These are phyloP conservation scores for Mentha longifolia DNA, from an alignment of 257 asterid species.

Conservation along the genomic window DNA sequence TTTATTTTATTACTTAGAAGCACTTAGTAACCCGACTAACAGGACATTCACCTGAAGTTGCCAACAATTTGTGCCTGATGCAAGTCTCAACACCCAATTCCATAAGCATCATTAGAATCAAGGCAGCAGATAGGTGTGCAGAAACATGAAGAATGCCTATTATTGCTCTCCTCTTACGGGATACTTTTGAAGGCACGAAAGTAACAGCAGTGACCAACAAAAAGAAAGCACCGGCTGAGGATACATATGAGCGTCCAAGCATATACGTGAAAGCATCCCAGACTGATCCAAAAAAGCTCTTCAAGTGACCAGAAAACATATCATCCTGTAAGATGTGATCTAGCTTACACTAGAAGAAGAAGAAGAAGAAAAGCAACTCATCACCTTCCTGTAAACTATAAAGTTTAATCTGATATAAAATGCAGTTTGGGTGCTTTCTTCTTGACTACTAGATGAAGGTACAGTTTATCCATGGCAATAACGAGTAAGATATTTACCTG, in stretches of 20 bases:
- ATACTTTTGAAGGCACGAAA: slow-evolving; percentile 86
- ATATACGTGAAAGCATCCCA: slow-evolving; percentile 82
- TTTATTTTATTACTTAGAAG: background rate
- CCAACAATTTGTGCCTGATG: slow-evolving; percentile 82
- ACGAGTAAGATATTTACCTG: slow-evolving; percentile 56
- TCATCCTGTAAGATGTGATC: slow-evolving; percentile 85
- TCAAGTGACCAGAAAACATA: slow-evolving; percentile 79
- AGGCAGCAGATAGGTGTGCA: slow-evolving; percentile 92
- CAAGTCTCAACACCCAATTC: slow-evolving; percentile 97
- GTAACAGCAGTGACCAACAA: slow-evolving; percentile 67
- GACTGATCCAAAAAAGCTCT: slow-evolving; percentile 81
- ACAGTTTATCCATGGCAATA: too few species aligned
- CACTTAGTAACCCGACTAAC: slow-evolving; percentile 14
- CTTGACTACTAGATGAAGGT: slow-evolving; percentile 14
- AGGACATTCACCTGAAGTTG: slow-evolving; percentile 70
- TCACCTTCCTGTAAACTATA: slow-evolving; percentile 9
- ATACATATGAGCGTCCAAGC: slow-evolving; percentile 80
- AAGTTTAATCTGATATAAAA: background rate
- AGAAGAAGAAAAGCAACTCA: slow-evolving; percentile 36
- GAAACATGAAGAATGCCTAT: slow-evolving; percentile 90
- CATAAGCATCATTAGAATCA: slow-evolving; percentile 89
- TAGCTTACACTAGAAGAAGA: slow-evolving; percentile 94
- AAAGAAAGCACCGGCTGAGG: slow-evolving; percentile 75
- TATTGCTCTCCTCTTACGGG: slow-evolving; percentile 70
- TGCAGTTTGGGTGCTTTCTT: background rate